Evolutionary conservation across 2,329 filamentous ascomycete species (phyloP), one percentile per base, ranked within the genome.

Genomic region (Colletotrichum orchidophilum): DNA sequence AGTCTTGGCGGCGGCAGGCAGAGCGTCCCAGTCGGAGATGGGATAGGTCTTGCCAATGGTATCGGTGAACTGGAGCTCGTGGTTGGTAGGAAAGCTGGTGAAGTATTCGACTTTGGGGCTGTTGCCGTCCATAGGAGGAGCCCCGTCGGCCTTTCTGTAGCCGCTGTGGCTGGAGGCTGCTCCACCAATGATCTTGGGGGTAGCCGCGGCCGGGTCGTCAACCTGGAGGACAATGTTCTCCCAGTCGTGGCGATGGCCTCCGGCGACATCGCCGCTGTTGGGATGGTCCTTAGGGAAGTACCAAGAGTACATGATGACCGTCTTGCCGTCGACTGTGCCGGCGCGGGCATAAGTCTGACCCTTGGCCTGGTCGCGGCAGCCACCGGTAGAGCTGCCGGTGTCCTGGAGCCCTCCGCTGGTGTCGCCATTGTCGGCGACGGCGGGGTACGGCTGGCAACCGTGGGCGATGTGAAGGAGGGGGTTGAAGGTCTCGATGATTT

Each of bases 241-340:
- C 81, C 81, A 83, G 71, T 83, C 82, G 71, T 83, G 80, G 9
- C 81, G 80, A 72, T 83, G 81, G 49, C 78, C 78, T 4, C 81
- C 78, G 0, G 70, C 65, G 12, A 77, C 77, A 62, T 78, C 66
- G 0, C 80, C 82, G 1, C 67, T 53, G 33, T 75, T 75, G 7
- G 83, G 81, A 71, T 81, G 77, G 70, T 85, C 83, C 78, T 86
- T 85, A 57, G 83, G 83, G 74, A 84, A 79, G 75, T 84, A 85
- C 83, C 82, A 83, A 7, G 79, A 75, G 75, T 83, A 84, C 81
- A 83, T 82, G 69, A 83, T 79, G 61, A 76, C 79, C 55, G 79
- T 79, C 53, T 76, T 73, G 55, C 73, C 76, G 26, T 77, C 76
- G 70, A 78, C 75, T n/a, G 74, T 66, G 12, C 73, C 74, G 27